phyloP scores from a whole-genome alignment of 331 rosid genomes.

The Cydonia oblonga region DNA sequence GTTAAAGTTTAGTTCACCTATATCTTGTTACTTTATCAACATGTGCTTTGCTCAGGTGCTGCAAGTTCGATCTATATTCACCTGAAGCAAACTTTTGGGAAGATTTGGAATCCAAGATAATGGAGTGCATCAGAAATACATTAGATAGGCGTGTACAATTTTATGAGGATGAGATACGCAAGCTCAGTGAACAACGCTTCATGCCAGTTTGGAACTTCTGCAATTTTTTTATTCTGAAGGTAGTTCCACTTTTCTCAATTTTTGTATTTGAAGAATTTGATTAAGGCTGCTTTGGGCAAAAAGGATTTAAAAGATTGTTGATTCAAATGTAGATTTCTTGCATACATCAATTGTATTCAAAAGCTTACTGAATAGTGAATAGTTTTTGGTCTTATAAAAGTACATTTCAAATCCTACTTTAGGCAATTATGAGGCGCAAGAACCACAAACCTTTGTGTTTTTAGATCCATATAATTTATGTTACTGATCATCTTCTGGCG shows the following conservation, averaged over 20 bases:
- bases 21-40: constrained; percentile 9
- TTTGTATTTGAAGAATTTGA: background rate
- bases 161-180: constrained; percentile 97
- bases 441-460: background rate
- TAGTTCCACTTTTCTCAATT: constrained; percentile 23
- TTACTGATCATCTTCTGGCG: constrained; percentile 7
- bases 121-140: constrained; percentile 85
- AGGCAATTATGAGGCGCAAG: background rate
- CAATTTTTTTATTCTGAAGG: constrained; percentile 94
- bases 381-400: constrained; percentile 4
- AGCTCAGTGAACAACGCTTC: constrained; percentile 92
- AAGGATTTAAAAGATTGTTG: constrained; percentile 2
- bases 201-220: constrained; percentile 99
- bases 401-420: background rate
- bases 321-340: background rate
- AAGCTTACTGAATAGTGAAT: background rate
- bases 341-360: background rate
- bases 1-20: constrained; percentile 4
- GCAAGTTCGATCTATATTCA: constrained; percentile 73
- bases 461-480: background rate
- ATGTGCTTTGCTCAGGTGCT: constrained; percentile 54
- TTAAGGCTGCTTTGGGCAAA: background rate
- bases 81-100: constrained; percentile 96
- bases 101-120: constrained; percentile 82
- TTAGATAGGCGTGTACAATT: constrained; percentile 93